These are phyloP conservation scores for Cryptococcus sp. DNA, from an alignment of 1,284 basidiomycete genomes.

Conservation along the genomic window DNA sequence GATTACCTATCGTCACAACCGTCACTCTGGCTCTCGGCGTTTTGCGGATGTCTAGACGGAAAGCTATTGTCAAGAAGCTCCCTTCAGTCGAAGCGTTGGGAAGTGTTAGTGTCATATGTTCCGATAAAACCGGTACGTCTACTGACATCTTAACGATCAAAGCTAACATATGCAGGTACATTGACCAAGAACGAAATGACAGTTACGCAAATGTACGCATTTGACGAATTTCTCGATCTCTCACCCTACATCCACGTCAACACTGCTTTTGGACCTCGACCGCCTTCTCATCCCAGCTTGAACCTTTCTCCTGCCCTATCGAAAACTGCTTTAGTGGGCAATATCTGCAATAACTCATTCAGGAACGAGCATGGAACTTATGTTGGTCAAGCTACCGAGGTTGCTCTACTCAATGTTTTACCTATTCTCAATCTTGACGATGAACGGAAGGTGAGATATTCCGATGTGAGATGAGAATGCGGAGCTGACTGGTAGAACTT, in stretches of 20 bases:
- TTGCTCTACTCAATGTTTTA: constrained; percentile 83
- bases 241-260: constrained; percentile 52
- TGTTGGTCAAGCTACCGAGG: constrained; percentile 89
- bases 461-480: not conserved
- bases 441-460: constrained; percentile 59
- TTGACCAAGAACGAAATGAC: constrained; percentile 95
- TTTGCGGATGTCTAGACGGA: constrained; percentile 85
- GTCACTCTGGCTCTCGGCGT: constrained; percentile 95
- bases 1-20: constrained; percentile 93
- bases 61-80: constrained; percentile 94
- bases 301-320: constrained; percentile 55
- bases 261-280: constrained; percentile 57
- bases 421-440: constrained; percentile 66
- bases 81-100: constrained; percentile 93
- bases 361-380: constrained; percentile 68
- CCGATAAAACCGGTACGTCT: constrained; percentile 84
- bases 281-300: constrained; percentile 49
- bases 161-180: constrained; percentile 62
- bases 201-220: constrained; percentile 78
- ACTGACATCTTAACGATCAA: not conserved
- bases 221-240: constrained; percentile 74
- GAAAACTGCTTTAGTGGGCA: constrained; percentile 61
- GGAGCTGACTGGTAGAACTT: constrained; percentile 53
- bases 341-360: constrained; percentile 56
- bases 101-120: constrained; percentile 91